Percentiles rank a stretch among this genome's conserved stretches.
These are phyloP conservation scores for Fomitopsis betulina DNA, from an alignment of 1,284 basidiomycete species.

Conservation along the genomic window DNA sequence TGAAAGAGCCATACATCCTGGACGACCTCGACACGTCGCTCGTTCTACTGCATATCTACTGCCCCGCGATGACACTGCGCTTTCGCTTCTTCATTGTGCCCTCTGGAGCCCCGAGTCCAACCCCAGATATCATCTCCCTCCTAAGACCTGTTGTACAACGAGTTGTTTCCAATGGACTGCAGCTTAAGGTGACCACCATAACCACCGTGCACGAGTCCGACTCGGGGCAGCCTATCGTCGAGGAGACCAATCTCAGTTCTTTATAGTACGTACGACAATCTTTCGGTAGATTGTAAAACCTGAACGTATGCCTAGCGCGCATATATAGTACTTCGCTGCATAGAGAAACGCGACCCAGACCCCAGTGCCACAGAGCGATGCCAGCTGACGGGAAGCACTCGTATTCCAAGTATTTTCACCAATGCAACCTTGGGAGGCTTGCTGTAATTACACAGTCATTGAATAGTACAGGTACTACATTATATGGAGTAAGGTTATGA, in stretches of 20 bases:
- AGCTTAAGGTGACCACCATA: neutral
- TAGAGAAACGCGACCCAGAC: no score
- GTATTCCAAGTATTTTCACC: no score
- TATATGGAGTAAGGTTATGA: no score
- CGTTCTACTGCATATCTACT: neutral
- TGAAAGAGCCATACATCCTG: neutral
- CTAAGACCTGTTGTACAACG: neutral
- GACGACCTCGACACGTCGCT: neutral
- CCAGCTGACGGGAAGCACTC: no score
- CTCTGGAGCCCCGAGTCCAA: neutral
- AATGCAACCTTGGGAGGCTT: no score
- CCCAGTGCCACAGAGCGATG: no score
- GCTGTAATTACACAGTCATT: no score
- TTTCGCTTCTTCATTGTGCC: neutral
- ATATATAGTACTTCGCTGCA: no score
- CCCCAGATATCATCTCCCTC: neutral
- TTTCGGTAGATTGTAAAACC: no score
- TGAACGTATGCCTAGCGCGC: no score
- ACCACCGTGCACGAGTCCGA: neutral
- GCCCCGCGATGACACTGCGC: neutral
- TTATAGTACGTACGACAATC: no score
- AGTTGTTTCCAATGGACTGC: neutral
- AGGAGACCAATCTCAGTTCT: neutral
- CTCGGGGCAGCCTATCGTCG: neutral
- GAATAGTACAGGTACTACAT: no score